Percentiles rank a stretch among this genome's conserved stretches.
These are phyloP conservation scores for Pulveroboletus sp. DNA, from an alignment of 768 basidiomycete genomes.

Conservation along the genomic window DNA sequence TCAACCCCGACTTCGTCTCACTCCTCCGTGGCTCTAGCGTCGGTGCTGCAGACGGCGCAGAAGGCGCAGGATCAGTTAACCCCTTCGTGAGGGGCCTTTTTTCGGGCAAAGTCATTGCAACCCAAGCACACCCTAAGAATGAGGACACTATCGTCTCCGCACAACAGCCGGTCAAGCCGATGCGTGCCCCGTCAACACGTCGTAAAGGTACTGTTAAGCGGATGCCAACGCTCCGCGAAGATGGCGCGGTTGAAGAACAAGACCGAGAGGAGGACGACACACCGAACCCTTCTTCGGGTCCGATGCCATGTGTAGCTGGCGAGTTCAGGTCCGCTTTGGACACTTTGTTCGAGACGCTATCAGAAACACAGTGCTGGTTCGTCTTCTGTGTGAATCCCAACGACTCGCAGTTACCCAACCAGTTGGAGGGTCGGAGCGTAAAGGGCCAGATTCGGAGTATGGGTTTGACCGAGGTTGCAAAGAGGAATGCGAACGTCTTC, in stretches of 20 bases:
- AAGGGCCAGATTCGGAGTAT: constrained; percentile 86
- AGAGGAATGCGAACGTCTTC: constrained; percentile 59
- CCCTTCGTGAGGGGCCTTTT: constrained; percentile 91
- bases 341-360: constrained; percentile 79
- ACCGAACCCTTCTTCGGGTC: constrained; percentile 28
- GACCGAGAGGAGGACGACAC: constrained; percentile 46
- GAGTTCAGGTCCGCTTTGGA: constrained; percentile 85
- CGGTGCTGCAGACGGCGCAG: constrained; percentile 41
- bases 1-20: constrained; percentile 91
- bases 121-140: constrained; percentile 85
- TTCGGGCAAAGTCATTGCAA: constrained; percentile 83
- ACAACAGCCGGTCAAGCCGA: constrained; percentile 89
- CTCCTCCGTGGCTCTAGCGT: constrained; percentile 63
- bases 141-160: constrained; percentile 96
- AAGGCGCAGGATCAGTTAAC: constrained; percentile 77
- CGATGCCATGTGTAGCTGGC: constrained; percentile 72
- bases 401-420: constrained; percentile 90
- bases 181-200: constrained; percentile 87
- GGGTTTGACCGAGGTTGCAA: constrained; percentile 75
- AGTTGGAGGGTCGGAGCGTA: constrained; percentile 86
- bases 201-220: constrained; percentile 72
- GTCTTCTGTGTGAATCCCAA: constrained; percentile 94
- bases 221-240: constrained; percentile 34
- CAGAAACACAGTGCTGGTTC: constrained; percentile 88
- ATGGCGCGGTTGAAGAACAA: constrained; percentile 34